Evolutionary conservation across 495 filamentous ascomycete genomes (phyloP).

Genomic region (Rhypophila decipiens): DNA sequence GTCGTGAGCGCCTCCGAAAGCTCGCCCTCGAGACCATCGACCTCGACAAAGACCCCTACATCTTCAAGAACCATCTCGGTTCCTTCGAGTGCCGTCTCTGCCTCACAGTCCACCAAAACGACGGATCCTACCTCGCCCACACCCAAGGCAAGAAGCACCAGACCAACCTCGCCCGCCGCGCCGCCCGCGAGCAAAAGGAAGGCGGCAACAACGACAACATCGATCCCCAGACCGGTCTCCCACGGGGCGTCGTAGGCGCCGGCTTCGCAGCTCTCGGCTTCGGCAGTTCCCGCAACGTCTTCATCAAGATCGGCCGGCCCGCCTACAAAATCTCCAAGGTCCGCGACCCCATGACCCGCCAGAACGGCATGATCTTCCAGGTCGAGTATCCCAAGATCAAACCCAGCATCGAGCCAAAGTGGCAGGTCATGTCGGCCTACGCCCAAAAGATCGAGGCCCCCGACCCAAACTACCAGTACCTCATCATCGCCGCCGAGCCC

Average conservation of each 20-base stretch:
- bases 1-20: slow-evolving; percentile 92
- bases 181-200: slow-evolving; percentile 88
- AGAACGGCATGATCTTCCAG: slow-evolving; percentile 89
- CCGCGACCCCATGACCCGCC: slow-evolving; percentile 80
- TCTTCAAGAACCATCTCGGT: slow-evolving; percentile 99
- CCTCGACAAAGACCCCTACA: slow-evolving; percentile 98
- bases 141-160: slow-evolving; percentile 99
- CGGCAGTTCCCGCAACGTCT: slow-evolving; percentile 64
- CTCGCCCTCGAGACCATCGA: slow-evolving; percentile 98
- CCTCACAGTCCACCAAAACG: slow-evolving; percentile 98
- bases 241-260: slow-evolving; percentile 67
- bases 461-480: slow-evolving; percentile 88
- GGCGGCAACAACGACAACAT: slow-evolving; percentile 59
- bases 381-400: slow-evolving; percentile 91
- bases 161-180: slow-evolving; percentile 95
- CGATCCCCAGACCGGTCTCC: slow-evolving; percentile 68
- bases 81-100: slow-evolving; percentile 98
- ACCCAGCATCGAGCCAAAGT: slow-evolving; percentile 65
- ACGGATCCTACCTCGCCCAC: slow-evolving; percentile 97
- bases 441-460: slow-evolving; percentile 95
- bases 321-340: slow-evolving; percentile 98
- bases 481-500: slow-evolving; percentile 92
- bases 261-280: slow-evolving; percentile 47
- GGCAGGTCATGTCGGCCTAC: slow-evolving; percentile 95
- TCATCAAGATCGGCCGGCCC: slow-evolving; percentile 95